Percentiles rank a stretch among this genome's conserved stretches.
phyloP scores from a whole-genome alignment of 495 filamentous ascomycete species.

The Hyaloscypha finlandica region DNA sequence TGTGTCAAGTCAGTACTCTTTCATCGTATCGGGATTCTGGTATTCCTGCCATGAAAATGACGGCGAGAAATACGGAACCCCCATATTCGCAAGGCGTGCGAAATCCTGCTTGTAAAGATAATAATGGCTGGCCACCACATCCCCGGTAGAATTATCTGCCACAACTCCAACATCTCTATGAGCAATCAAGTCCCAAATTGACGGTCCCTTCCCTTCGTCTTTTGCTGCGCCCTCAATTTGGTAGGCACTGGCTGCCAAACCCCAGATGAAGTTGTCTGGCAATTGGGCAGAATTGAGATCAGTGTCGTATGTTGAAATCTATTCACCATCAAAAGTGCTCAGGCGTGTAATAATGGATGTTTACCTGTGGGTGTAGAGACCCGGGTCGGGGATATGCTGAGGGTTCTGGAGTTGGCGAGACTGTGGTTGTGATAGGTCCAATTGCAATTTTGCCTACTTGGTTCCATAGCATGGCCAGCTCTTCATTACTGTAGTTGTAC shows the following conservation, averaged over 20 bases:
- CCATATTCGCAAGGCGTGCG: constrained; percentile 39
- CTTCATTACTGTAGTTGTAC: constrained; percentile 44
- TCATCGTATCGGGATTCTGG: neutral
- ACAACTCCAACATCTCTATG: constrained; percentile 43
- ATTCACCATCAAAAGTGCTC: constrained; percentile 8
- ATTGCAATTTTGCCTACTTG: constrained; percentile 43
- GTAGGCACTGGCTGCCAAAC: constrained; percentile 51
- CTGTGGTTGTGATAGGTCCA: constrained; percentile 44
- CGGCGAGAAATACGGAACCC: constrained; percentile 42
- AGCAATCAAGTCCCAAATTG: constrained; percentile 78
- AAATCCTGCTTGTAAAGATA: constrained; percentile 49
- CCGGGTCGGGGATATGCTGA: constrained; percentile 38
- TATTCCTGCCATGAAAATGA: constrained; percentile 41
- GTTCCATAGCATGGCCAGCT: constrained; percentile 45
- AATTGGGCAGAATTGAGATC: constrained; percentile 34
- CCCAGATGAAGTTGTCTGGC: constrained; percentile 49
- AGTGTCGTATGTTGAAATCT: constrained; percentile 30
- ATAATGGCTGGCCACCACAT: constrained; percentile 44
- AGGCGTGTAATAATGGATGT: neutral
- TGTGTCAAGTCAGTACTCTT: neutral
- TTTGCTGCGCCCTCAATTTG: constrained; percentile 72
- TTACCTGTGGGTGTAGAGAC: constrained; percentile 40
- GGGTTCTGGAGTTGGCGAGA: constrained; percentile 47
- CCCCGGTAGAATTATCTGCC: constrained; percentile 43
- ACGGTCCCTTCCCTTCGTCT: constrained; percentile 68